A percentile compares a stretch with the other conserved stretches of the same genome.
phyloP scores from a whole-genome alignment of 2,329 filamentous ascomycete species.

The Pseudogymnoascus sp. region DNA sequence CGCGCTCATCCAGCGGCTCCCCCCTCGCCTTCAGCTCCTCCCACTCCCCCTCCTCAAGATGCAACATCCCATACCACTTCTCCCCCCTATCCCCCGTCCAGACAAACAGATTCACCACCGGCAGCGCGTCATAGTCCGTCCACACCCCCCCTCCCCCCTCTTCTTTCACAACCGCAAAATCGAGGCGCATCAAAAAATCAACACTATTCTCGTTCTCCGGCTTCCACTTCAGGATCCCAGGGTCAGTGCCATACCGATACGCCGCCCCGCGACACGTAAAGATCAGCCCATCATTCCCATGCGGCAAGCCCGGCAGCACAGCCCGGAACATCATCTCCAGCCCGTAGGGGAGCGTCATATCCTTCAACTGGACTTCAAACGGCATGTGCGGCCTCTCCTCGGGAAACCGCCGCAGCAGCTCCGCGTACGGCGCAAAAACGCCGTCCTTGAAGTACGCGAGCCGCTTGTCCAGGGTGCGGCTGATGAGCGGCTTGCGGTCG shows the following conservation, averaged over 20 bases:
- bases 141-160: slow-evolving; percentile 52
- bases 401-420: slow-evolving; percentile 56
- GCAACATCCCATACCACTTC: slow-evolving; percentile 53
- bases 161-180: slow-evolving; percentile 64
- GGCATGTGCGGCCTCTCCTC: slow-evolving; percentile 61
- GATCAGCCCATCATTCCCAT: slow-evolving; percentile 94
- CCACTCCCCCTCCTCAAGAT: slow-evolving; percentile 73
- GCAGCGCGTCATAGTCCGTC: slow-evolving; percentile 71
- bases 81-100: slow-evolving; percentile 50
- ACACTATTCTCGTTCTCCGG: slow-evolving; percentile 90
- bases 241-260: slow-evolving; percentile 86
- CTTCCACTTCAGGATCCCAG: slow-evolving; percentile 96
- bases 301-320: slow-evolving; percentile 72
- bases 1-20: slow-evolving; percentile 72
- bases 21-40: slow-evolving; percentile 64
- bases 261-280: slow-evolving; percentile 88
- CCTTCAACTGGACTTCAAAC: slow-evolving; percentile 80
- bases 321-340: slow-evolving; percentile 88
- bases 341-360: slow-evolving; percentile 81
- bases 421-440: slow-evolving; percentile 63
- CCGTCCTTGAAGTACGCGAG: slow-evolving; percentile 76
- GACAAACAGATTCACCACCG: slow-evolving; percentile 63
- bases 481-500: slow-evolving; percentile 66
- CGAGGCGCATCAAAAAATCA: slow-evolving; percentile 75
- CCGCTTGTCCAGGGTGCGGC: slow-evolving; percentile 77